Conservation (phyloP, 1,284 basidiomycete genomes). For the Ceraceosorus guamensis region DNA sequence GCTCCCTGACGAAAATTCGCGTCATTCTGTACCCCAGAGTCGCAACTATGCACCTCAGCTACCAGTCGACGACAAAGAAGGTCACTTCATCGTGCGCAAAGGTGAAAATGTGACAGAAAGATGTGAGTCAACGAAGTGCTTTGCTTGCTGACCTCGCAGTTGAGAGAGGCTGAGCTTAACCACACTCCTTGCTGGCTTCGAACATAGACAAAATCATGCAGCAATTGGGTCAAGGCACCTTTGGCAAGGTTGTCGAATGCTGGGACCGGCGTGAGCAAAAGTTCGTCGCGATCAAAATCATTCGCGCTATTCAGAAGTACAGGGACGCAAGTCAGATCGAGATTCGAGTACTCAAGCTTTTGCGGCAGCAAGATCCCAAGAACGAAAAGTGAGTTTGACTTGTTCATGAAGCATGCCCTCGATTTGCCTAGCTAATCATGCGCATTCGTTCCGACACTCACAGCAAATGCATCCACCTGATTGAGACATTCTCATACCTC, state of each 20-base stretch:
- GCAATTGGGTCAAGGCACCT: constrained; percentile 92
- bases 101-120: constrained; percentile 44
- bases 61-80: constrained; percentile 50
- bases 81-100: constrained; percentile 49
- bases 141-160: not conserved
- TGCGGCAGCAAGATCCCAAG: constrained; percentile 79
- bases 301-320: constrained; percentile 56
- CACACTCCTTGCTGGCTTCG: not conserved
- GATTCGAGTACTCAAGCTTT: constrained; percentile 83
- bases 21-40: no score
- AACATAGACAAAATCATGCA: constrained; percentile 60
- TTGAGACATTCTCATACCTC: constrained; percentile 90
- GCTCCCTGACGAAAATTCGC: no score
- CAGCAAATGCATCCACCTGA: constrained; percentile 95
- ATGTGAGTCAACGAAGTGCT: constrained; percentile 11
- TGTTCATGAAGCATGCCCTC: not conserved
- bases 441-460: not conserved
- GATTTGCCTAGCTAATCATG: not conserved
- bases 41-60: not conserved
- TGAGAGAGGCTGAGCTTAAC: not conserved
- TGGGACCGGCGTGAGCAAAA: constrained; percentile 62
- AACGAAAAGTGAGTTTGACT: constrained; percentile 70
- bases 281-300: constrained; percentile 96
- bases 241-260: constrained; percentile 97
- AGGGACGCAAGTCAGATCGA: constrained; percentile 98